Percentiles rank a stretch among this genome's conserved stretches.
Evolutionary conservation across 495 filamentous ascomycete genomes (phyloP).

Genomic region (Penicillium simplicissimum): DNA sequence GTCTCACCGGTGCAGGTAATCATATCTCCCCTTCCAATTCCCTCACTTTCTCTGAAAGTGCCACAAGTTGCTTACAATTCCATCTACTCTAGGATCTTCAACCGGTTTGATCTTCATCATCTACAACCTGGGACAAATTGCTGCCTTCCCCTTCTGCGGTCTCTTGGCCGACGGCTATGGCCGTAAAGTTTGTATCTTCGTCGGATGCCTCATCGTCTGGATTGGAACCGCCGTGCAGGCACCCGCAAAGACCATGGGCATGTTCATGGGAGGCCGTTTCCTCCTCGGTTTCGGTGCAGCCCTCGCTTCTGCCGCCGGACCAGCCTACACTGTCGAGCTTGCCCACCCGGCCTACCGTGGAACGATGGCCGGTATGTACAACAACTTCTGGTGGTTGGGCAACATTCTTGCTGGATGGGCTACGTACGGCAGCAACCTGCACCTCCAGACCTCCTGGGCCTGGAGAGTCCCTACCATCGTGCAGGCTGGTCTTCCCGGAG

Average conservation of each 20-base stretch:
- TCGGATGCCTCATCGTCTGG: constrained; percentile 60
- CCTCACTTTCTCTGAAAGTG: neutral
- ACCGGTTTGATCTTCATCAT: constrained; percentile 5
- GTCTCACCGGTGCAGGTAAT: constrained; percentile 1
- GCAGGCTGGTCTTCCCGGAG: constrained; percentile 34
- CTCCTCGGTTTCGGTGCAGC: constrained; percentile 73
- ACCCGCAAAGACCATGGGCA: constrained; percentile 42
- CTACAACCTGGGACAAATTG: constrained; percentile 5
- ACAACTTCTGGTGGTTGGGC: constrained; percentile 10
- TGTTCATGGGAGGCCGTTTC: constrained; percentile 76
- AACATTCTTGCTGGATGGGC: constrained; percentile 6
- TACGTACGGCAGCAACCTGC: neutral
- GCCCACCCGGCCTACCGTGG: constrained; percentile 71
- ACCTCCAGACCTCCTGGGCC: constrained; percentile 30
- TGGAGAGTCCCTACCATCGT: constrained; percentile 46
- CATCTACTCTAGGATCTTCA: neutral
- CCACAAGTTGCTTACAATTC: neutral
- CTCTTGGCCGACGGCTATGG: constrained; percentile 26
- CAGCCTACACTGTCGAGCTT: constrained; percentile 73
- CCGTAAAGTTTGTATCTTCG: constrained; percentile 64
- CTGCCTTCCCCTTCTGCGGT: neutral
- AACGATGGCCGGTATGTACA: constrained; percentile 49
- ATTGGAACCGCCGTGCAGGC: constrained; percentile 61
- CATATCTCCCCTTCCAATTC: neutral
- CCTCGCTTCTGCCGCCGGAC: constrained; percentile 67